Base-by-base conservation (phyloP, 2,329 filamentous ascomycete genomes). In the Trichoderma gracile region DNA sequence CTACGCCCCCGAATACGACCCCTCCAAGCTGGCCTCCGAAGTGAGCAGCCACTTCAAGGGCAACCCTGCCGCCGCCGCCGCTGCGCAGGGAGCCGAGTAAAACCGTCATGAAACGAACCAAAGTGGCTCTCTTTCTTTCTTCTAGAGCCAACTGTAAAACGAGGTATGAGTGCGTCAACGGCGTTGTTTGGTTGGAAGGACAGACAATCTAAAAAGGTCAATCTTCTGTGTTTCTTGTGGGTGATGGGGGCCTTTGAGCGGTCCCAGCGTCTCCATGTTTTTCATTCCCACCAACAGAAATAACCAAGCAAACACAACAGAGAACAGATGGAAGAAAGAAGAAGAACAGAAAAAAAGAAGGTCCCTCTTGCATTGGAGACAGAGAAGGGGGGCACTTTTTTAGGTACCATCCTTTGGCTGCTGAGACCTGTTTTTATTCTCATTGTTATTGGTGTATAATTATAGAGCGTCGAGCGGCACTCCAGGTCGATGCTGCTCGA, bases 1-100 rank as follows among this genome's bases (percentile, higher is more conserved):
- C 30, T 86, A 86, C 67, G 82, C 81, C 17, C 78, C 83, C 33
- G 81, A 81, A 42, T 85, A 86, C 69, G 80, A 86, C 72, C 78
- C 84, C 6, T 74, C 78, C 62, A 80, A 79, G 71, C 77, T 83
- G 60, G 75, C 83, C 62, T 78, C 75, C 65, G 79, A 79, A 69
- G 81, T 83, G 46, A 78, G 81, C 66, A 80, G 76, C 71, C 82
- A 81, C 72, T 79, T 84, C 62, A 79, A 79, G 67, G 73, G 68
- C 55, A 58, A 65, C 30, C 27, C 66, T 23, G 42, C 40, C 12
- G 61, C 65, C 6, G 53, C 50, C 12, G 60, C 50, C 19, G 60
- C 50, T n/a, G 62, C 62, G 19, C 30, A 58, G 52, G 52, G 54
- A 19, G 33, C 64, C 30, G 38, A 62, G 38, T 62, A 65, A 61